Percentiles rank a stretch among this genome's conserved stretches.
phyloP scores from a whole-genome alignment of 2,329 filamentous ascomycete species.

The Cercospora janseana region DNA sequence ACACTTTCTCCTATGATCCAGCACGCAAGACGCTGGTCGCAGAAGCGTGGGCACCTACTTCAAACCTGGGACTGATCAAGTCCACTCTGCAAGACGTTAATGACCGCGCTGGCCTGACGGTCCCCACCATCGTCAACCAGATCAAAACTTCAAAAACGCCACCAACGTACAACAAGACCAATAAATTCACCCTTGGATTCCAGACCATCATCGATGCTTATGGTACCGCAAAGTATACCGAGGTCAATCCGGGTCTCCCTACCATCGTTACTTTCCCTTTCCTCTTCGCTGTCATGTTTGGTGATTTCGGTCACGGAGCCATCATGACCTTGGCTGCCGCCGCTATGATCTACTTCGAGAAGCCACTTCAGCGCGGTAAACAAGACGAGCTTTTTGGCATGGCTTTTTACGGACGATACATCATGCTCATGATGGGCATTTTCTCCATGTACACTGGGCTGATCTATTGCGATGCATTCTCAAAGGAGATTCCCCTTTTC shows the following conservation, averaged over 20 bases:
- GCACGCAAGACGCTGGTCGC: conserved; percentile 94
- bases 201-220: conserved; percentile 99
- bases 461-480: conserved; percentile 97
- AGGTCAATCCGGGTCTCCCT: conserved; percentile 93
- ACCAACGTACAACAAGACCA: conserved; percentile 95
- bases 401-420: conserved; percentile 98
- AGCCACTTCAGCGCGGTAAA: conserved; percentile 76
- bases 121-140: conserved; percentile 97
- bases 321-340: conserved; percentile 81
- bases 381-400: conserved; percentile 96
- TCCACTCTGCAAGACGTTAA: conserved; percentile 95
- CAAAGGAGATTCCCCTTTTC: conserved; percentile 86
- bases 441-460: conserved; percentile 97
- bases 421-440: conserved; percentile 95
- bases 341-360: conserved; percentile 97
- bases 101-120: conserved; percentile 90
- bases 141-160: conserved; percentile 96
- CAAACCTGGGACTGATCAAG: conserved; percentile 83
- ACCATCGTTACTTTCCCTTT: conserved; percentile 99
- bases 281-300: conserved; percentile 99
- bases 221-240: conserved; percentile 93
- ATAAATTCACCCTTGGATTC: conserved; percentile 97
- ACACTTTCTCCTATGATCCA: conserved; percentile 94
- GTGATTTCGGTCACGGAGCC: conserved; percentile 88
- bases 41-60: conserved; percentile 95